Percentiles rank a stretch among this genome's conserved stretches.
phyloP scores from a whole-genome alignment of 1,284 basidiomycete species.

The Melampsora americana region DNA sequence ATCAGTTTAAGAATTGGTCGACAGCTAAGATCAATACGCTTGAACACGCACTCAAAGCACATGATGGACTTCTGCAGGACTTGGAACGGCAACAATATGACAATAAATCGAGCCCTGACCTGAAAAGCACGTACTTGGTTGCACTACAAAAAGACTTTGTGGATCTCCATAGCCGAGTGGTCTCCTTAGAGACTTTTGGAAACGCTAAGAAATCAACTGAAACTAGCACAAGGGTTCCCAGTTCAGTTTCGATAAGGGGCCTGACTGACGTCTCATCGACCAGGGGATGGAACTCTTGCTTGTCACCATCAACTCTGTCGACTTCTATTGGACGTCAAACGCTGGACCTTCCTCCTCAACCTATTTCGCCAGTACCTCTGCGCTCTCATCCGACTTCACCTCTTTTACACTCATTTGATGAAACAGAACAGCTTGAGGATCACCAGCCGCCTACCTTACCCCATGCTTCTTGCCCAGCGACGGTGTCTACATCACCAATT shows the following conservation, averaged over 20 bases:
- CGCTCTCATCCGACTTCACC: conserved; percentile 4
- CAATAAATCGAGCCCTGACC: conserved; percentile 10
- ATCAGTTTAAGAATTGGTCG: conserved; percentile 35
- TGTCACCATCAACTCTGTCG: not conserved
- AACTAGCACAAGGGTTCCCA: not conserved
- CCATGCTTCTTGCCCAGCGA: not conserved
- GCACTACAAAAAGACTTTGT: conserved; percentile 42
- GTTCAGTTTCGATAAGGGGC: not conserved
- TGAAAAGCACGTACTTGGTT: conserved; percentile 37
- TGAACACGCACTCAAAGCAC: conserved; percentile 21
- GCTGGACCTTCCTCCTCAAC: not conserved
- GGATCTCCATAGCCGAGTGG: conserved; percentile 25
- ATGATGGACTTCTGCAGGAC: conserved; percentile 23
- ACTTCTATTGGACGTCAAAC: conserved; percentile 11
- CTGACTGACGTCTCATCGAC: not conserved
- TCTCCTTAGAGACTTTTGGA: conserved; percentile 9
- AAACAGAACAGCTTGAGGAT: not conserved
- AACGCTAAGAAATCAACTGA: not conserved
- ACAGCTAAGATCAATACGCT: conserved; percentile 36
- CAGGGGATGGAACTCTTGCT: not conserved
- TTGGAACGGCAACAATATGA: conserved; percentile 22
- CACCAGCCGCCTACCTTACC: not conserved
- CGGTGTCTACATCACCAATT: conserved; percentile 1
- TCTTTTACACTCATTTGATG: not conserved
- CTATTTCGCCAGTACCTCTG: not conserved